Evolutionary conservation across 148 eudicot genomes (phyloP), one percentile per base, ranked within the genome.

Genomic region (Heliosperma pusillum): DNA sequence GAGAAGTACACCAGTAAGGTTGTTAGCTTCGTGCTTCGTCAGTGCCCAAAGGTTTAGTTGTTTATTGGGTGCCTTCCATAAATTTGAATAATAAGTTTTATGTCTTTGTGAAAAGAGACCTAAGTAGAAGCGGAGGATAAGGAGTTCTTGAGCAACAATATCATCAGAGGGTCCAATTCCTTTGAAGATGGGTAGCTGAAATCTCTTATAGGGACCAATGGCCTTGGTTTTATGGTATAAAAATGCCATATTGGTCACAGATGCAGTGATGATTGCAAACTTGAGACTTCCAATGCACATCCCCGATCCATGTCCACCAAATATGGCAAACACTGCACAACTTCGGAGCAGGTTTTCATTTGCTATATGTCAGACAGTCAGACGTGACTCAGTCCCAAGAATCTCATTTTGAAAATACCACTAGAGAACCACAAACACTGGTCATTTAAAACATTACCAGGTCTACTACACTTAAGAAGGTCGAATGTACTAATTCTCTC

Each of bases 291-390:
- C 7, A 24, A 58, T 58, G n/a, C n/a, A 7, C 25, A 33, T 33
- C 40, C 40, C 3, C 5, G 40, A 58, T 20, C 62, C 62, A 58
- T 58, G 24, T 58, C 4, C 9, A 58, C 26, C 62, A 58, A 16
- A 21, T 58, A 58, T 58, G 62, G 62, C 62, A 58, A 58, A 58
- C 25, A 58, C 62, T 58, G 62, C 62, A 21, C 62, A 58, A 58
- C 62, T 58, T 8, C 7, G 20, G 62, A 58, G 62, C 6, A 58
- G 21, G 25, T n/a, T 58, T 10, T 10, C 62, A 58, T 58, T 10
- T 58, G 62, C 62, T n/a, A 58, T 10, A 22, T n/a, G 1, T 20
- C 24, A 19, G 58, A 58, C 62, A 58, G 22, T 21, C 7, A 58
- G 26, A 58, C 11, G 20, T 24, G 40, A 33, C 25, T 58, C 25